A percentile compares a stretch with the other conserved stretches of the same genome.
phyloP scores from a whole-genome alignment of 2,329 filamentous ascomycete genomes.

The Cladorrhinum sp. region DNA sequence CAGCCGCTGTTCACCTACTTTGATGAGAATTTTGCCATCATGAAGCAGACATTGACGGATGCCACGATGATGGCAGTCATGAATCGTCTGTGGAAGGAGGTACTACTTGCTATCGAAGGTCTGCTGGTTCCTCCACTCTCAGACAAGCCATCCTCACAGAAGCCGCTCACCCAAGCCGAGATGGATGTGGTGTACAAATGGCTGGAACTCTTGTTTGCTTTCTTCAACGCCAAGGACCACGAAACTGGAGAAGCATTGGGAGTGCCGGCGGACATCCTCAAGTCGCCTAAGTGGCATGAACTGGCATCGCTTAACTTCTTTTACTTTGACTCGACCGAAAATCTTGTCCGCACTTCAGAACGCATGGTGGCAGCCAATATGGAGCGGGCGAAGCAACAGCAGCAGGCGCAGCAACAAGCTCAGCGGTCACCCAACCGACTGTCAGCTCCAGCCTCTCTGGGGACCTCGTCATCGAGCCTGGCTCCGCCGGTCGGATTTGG shows the following conservation, averaged over 20 bases:
- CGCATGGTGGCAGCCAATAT: conserved; percentile 88
- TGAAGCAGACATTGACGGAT: conserved; percentile 93
- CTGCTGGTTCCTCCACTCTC: conserved; percentile 90
- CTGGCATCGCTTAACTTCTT: conserved; percentile 96
- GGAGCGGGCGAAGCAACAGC: conserved; percentile 69
- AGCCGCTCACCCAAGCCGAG: conserved; percentile 79
- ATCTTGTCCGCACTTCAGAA: conserved; percentile 90
- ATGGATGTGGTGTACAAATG: conserved; percentile 94
- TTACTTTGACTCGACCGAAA: conserved; percentile 91
- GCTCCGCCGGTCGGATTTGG: conserved; percentile 53
- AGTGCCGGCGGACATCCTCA: conserved; percentile 85
- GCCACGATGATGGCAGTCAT: conserved; percentile 98
- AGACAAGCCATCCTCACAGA: conserved; percentile 87
- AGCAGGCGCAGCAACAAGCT: conserved; percentile 37
- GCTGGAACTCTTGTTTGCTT: conserved; percentile 85
- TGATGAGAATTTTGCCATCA: conserved; percentile 97
- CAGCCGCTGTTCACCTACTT: conserved; percentile 90
- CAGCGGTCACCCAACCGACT: conserved; percentile 52
- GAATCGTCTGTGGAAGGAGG: conserved; percentile 97
- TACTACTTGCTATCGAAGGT: conserved; percentile 83
- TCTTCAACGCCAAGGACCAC: conserved; percentile 93
- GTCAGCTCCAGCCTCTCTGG: conserved; percentile 60
- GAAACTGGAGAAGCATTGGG: conserved; percentile 76
- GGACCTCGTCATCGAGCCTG: conserved; percentile 47
- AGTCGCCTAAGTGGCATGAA: conserved; percentile 97